Evolutionary conservation across 2,329 filamentous ascomycete genomes (phyloP), one percentile per base, ranked within the genome.

Genomic region (Pestalotiopsis sp.): DNA sequence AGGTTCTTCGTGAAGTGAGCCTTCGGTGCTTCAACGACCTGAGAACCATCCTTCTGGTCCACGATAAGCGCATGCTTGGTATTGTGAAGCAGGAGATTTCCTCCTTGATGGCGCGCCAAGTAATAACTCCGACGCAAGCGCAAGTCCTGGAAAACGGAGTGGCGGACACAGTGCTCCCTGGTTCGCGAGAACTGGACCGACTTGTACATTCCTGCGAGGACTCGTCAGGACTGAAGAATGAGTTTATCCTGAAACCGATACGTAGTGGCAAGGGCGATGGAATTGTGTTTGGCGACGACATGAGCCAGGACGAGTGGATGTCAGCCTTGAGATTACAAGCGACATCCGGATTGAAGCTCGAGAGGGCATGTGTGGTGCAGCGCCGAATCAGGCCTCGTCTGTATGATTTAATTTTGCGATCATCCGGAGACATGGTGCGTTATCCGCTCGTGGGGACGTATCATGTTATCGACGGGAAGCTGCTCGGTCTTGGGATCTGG

Each of bases 31-130:
- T 81, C 66, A 83, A 83, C 57, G 81, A 83, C 67, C 72, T 83
- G 71, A 77, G 81, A 0, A 83, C 81, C 0, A 73, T 83, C 5
- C 70, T 82, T 11, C 69, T 83, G 1, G 77, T 81, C 0, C 81
- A 83, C 67, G 81, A 83, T 70, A 83, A 83, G 69, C 78, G 81
- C 2, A 81, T 83, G 79, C 71, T 83, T 0, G 80, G 80, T 9
- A 76, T 83, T 12, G 69, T 83, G 3, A 75, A 71, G 41, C 76
- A 81, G 63, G 80, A 83, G 66, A 67, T 81, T 0, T 65, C 70
- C 3, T n/a, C 58, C 0, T 66, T 83, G 5, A 68, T 78, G 3
- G 67, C 39, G 1, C 72, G 73, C 1, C 23, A 67, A 1, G 75
- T 77, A 1, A 65, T 82, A 4, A 79, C 14, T 45, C 13, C 41